Percentiles rank a stretch among this genome's conserved stretches.
These are phyloP conservation scores for Phytophthora citricola DNA, from an alignment of 352 stramenopile species.

Conservation along the genomic window DNA sequence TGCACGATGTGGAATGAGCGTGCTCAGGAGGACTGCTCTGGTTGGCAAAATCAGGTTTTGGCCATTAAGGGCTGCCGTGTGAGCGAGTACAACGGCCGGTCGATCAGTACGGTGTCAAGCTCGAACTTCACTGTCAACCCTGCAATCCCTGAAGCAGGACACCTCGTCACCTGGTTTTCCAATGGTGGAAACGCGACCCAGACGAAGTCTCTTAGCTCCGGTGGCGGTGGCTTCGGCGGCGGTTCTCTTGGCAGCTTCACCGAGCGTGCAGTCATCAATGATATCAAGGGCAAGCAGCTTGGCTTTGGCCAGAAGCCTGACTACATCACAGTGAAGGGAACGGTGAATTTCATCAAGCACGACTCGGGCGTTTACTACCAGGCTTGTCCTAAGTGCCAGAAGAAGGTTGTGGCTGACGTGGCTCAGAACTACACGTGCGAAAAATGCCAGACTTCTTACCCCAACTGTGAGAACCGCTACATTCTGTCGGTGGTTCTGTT, in stretches of 20 bases:
- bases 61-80: constrained; percentile 96
- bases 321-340: constrained; percentile 96
- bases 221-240: constrained; percentile 76
- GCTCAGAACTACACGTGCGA: constrained; percentile 96
- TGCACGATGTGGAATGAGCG: constrained; percentile 97
- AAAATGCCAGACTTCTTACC: constrained; percentile 96
- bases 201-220: constrained; percentile 81
- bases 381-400: constrained; percentile 90
- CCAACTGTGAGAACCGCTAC: constrained; percentile 95
- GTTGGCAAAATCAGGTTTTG: constrained; percentile 92
- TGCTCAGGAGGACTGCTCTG: constrained; percentile 83
- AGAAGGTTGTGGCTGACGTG: constrained; percentile 93
- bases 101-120: constrained; percentile 84
- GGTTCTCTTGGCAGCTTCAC: constrained; percentile 83
- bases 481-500: constrained; percentile 95
- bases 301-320: constrained; percentile 96
- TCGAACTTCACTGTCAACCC: constrained; percentile 89
- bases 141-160: constrained; percentile 83
- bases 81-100: constrained; percentile 94
- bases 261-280: constrained; percentile 88
- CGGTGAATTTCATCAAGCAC: constrained; percentile 98
- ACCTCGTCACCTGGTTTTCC: constrained; percentile 89
- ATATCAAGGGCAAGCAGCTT: constrained; percentile 96
- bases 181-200: constrained; percentile 70
- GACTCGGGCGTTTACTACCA: constrained; percentile 91